A percentile compares a stretch with the other conserved stretches of the same genome.
Conservation (phyloP, 1,139 yeast species). For the Saccharomycopsis hybrid region DNA sequence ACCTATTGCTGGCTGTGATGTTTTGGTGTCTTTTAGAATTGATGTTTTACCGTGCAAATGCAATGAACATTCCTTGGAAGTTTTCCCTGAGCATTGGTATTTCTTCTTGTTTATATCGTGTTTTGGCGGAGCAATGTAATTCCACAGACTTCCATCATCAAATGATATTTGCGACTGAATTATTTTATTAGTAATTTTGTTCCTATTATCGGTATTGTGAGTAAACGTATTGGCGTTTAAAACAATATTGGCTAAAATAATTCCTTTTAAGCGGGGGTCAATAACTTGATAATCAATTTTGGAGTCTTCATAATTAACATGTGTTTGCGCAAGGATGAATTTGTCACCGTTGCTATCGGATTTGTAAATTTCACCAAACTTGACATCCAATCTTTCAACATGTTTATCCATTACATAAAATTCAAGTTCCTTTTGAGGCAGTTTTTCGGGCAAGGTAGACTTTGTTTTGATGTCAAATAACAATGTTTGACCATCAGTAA, state of each 20-base stretch:
- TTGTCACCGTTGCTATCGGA: slow-evolving; percentile 74
- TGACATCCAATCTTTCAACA: background rate
- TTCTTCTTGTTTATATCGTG: slow-evolving; percentile 44
- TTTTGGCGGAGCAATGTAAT: slow-evolving; percentile 47
- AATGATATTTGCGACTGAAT: slow-evolving; percentile 58
- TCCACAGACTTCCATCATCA: slow-evolving; percentile 77
- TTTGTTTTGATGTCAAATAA: slow-evolving; percentile 9
- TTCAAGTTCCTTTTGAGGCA: background rate
- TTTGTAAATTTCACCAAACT: slow-evolving; percentile 54
- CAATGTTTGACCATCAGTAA: background rate
- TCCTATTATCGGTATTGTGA: background rate
- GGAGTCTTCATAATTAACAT: slow-evolving; percentile 54
- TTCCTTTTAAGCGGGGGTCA: slow-evolving; percentile 59
- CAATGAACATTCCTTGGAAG: slow-evolving; percentile 50
- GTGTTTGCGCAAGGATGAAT: slow-evolving; percentile 48
- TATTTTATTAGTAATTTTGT: slow-evolving; percentile 31
- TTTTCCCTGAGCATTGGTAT: slow-evolving; percentile 35
- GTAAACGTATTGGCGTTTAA: slow-evolving; percentile 31
- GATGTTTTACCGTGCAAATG: slow-evolving; percentile 76
- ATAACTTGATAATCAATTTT: slow-evolving; percentile 66
- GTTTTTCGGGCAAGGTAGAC: background rate
- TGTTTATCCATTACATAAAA: slow-evolving; percentile 3
- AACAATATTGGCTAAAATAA: slow-evolving; percentile 55
- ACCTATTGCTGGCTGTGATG: slow-evolving; percentile 70
- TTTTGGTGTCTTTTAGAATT: slow-evolving; percentile 36